phyloP scores from a whole-genome alignment of 176 grass and related monocot species.

The Cocos nucifera region DNA sequence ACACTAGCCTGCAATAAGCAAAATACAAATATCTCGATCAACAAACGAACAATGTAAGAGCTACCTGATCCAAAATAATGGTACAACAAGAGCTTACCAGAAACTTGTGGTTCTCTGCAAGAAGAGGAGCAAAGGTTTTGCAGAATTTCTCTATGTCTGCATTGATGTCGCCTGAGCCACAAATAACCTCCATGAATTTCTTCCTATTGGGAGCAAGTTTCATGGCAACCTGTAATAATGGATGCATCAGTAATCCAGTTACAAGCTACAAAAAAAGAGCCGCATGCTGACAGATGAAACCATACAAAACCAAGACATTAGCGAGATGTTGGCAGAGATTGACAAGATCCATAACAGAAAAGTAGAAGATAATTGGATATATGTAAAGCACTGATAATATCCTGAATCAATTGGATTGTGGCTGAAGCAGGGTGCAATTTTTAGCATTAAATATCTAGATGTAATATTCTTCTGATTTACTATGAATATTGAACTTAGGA shows the following conservation, averaged over 20 bases:
- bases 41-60: background rate
- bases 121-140: constrained; percentile 62
- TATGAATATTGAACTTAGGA: too few relatives aligned
- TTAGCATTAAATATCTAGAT: too few relatives aligned
- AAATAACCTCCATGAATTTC: constrained; percentile 94
- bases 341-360: too few relatives aligned
- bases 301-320: too few relatives aligned
- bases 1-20: constrained; percentile 65
- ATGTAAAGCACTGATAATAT: too few relatives aligned
- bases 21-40: constrained; percentile 1
- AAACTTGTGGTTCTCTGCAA: constrained; percentile 78
- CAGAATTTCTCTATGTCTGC: constrained; percentile 92
- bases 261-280: background rate
- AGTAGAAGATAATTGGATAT: too few relatives aligned
- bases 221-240: constrained; percentile 62
- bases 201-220: constrained; percentile 84
- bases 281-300: too few relatives aligned
- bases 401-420: too few relatives aligned
- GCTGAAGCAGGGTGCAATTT: too few relatives aligned
- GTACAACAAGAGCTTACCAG: constrained; percentile 30
- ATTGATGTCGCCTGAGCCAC: constrained; percentile 69
- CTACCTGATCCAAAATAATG: constrained; percentile 1
- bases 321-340: too few relatives aligned
- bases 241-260: constrained; percentile 8
- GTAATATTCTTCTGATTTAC: too few relatives aligned